phyloP scores from a whole-genome alignment of 2,329 filamentous ascomycete species.

The Emergomyces africanus region DNA sequence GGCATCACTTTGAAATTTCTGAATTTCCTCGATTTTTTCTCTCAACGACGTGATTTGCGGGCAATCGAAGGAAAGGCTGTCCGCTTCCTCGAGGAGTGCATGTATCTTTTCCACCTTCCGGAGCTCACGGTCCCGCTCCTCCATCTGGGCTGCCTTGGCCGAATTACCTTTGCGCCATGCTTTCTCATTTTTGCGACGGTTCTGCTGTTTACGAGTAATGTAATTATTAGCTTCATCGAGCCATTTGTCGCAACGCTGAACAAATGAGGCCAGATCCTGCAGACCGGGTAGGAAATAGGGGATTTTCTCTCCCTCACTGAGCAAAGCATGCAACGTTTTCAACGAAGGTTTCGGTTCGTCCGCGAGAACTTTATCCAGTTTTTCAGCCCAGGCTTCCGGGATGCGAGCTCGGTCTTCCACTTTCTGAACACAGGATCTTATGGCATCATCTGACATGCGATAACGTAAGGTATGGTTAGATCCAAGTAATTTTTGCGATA shows the following conservation, averaged over 20 bases:
- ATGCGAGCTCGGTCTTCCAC: slow-evolving; percentile 75
- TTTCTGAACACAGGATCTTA: slow-evolving; percentile 56
- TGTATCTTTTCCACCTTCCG: slow-evolving; percentile 83
- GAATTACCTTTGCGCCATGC: slow-evolving; percentile 59
- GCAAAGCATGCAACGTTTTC: slow-evolving; percentile 68
- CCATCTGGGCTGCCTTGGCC: slow-evolving; percentile 65
- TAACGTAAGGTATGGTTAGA: slow-evolving; percentile 63
- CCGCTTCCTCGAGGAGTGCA: slow-evolving; percentile 69
- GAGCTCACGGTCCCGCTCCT: slow-evolving; percentile 70
- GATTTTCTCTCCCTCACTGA: slow-evolving; percentile 92
- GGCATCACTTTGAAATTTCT: slow-evolving; percentile 69
- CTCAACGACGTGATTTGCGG: slow-evolving; percentile 76
- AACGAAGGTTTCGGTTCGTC: slow-evolving; percentile 75
- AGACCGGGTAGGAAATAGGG: slow-evolving; percentile 78
- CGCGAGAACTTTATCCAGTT: slow-evolving; percentile 71
- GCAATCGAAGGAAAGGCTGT: slow-evolving; percentile 83
- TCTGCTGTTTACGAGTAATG: slow-evolving; percentile 94
- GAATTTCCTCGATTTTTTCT: slow-evolving; percentile 74
- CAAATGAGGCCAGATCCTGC: slow-evolving; percentile 70
- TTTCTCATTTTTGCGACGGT: slow-evolving; percentile 88
- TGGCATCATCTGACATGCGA: slow-evolving; percentile 59
- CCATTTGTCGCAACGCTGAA: slow-evolving; percentile 95
- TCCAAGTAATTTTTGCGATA: slow-evolving; percentile 55
- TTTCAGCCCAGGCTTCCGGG: slow-evolving; percentile 81
- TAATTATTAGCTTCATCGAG: slow-evolving; percentile 94